Evolutionary conservation across 495 filamentous ascomycete genomes (phyloP).

Genomic region (Penicillium daleae): DNA sequence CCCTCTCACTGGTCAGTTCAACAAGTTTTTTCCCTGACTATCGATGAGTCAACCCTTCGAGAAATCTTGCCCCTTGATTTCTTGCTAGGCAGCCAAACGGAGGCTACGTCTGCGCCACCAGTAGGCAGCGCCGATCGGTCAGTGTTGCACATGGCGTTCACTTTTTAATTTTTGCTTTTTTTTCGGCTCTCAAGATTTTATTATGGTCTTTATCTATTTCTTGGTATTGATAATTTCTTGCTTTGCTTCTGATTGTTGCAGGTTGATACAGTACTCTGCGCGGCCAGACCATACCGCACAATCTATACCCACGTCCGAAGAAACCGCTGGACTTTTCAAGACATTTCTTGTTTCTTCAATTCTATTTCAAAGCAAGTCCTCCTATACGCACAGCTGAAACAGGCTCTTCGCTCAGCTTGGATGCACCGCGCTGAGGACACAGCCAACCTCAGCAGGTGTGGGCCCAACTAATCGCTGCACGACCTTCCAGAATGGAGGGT

Average conservation of each 20-base stretch:
- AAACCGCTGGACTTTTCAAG: neutral
- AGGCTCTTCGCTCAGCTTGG: neutral
- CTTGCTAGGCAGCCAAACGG: slow-evolving; percentile 19
- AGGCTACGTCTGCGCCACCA: slow-evolving; percentile 28
- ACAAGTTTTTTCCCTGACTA: neutral
- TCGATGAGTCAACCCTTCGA: slow-evolving; percentile 33
- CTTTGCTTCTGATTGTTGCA: slow-evolving; percentile 1
- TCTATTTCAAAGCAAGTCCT: neutral
- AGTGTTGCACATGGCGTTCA: slow-evolving; percentile 33
- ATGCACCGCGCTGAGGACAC: neutral
- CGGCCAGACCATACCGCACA: neutral
- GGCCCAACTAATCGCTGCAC: neutral
- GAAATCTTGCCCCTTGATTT: slow-evolving; percentile 25
- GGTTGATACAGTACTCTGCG: neutral
- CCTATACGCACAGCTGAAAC: neutral
- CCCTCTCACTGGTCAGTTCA: neutral
- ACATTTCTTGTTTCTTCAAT: neutral
- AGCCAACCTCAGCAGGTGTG: neutral
- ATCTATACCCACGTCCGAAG: neutral
- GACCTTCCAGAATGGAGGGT: neutral
- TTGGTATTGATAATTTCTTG: neutral
- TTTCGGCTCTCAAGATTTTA: slow-evolving; percentile 1
- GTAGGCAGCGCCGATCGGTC: slow-evolving; percentile 31
- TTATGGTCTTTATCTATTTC: slow-evolving; percentile 13
- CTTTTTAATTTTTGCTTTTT: slow-evolving; percentile 17